These are phyloP conservation scores for Rhodotorula toruloides DNA, from an alignment of 768 basidiomycete genomes.

Conservation along the genomic window DNA sequence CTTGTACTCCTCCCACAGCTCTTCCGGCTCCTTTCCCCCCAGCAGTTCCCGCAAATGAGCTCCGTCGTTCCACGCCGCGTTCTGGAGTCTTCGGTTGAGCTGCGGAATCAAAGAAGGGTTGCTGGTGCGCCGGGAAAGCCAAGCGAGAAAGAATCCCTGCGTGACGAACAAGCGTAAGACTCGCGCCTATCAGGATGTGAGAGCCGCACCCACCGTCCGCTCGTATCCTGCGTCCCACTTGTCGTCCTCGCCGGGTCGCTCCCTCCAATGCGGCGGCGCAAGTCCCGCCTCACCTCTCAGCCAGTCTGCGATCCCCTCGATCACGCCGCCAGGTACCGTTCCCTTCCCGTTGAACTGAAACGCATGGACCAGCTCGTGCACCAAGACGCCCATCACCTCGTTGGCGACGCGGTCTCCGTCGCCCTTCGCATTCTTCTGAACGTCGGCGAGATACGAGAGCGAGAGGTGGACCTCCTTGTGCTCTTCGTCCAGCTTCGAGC, in stretches of 20 bases:
- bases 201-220: constrained; percentile 49
- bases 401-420: constrained; percentile 51
- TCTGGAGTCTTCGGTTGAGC: constrained; percentile 58
- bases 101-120: constrained; percentile 53
- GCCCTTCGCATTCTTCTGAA: constrained; percentile 32
- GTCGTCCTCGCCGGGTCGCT: constrained; percentile 43
- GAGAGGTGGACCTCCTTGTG: constrained; percentile 73
- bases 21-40: constrained; percentile 55
- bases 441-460: constrained; percentile 56
- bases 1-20: constrained; percentile 59
- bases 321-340: constrained; percentile 63
- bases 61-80: constrained; percentile 52
- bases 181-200: no score
- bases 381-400: constrained; percentile 66
- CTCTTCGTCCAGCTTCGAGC: constrained; percentile 49
- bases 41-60: constrained; percentile 54
- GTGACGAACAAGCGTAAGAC: no score
- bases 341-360: constrained; percentile 64
- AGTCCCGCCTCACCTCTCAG: constrained; percentile 61
- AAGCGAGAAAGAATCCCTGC: constrained; percentile 64
- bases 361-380: constrained; percentile 74
- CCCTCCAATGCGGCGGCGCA: constrained; percentile 67
- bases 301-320: constrained; percentile 76
- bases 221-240: constrained; percentile 74
- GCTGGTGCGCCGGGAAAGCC: constrained; percentile 53